Evolutionary conservation across 805 yeast species (phyloP).

Genomic region (Wickerhamomyces alni): DNA sequence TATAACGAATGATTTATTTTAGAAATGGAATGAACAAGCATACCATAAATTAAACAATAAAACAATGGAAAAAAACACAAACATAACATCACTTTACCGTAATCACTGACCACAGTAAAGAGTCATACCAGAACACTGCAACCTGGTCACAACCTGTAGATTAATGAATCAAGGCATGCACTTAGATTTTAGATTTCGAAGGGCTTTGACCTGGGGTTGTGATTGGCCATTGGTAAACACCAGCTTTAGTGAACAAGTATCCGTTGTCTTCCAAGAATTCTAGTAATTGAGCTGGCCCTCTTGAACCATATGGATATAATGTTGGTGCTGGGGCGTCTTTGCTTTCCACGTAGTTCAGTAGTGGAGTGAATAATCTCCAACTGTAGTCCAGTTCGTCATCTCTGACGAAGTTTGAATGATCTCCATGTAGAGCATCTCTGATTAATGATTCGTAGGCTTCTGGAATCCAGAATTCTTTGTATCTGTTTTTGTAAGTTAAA

Average conservation of each 20-base stretch:
- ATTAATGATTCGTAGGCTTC: slow-evolving; percentile 96
- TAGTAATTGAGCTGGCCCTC: slow-evolving; percentile 72
- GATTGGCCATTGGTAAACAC: slow-evolving; percentile 87
- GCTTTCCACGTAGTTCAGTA: slow-evolving; percentile 73
- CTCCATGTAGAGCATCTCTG: slow-evolving; percentile 84
- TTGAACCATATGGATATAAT: slow-evolving; percentile 80
- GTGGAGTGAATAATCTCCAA: slow-evolving; percentile 91
- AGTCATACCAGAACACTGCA: background rate
- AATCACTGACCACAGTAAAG: too few relatives aligned
- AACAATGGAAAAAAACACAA: background rate
- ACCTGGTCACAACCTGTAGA: too few relatives aligned
- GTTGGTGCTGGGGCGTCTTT: slow-evolving; percentile 60
- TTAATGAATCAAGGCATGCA: too few relatives aligned
- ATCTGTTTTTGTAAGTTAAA: slow-evolving; percentile 76
- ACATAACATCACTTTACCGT: background rate
- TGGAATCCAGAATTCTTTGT: slow-evolving; percentile 87
- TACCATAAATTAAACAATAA: background rate
- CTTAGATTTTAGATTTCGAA: slow-evolving; percentile 3
- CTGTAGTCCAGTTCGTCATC: slow-evolving; percentile 94
- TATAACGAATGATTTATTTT: too few relatives aligned
- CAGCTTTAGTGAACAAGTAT: slow-evolving; percentile 57
- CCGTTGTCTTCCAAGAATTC: slow-evolving; percentile 64
- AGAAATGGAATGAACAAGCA: too few relatives aligned
- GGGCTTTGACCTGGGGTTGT: slow-evolving; percentile 38
- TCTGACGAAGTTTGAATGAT: slow-evolving; percentile 95